Conservation (phyloP, 352 stramenopile species). For the Phytopythium sindhum region DNA sequence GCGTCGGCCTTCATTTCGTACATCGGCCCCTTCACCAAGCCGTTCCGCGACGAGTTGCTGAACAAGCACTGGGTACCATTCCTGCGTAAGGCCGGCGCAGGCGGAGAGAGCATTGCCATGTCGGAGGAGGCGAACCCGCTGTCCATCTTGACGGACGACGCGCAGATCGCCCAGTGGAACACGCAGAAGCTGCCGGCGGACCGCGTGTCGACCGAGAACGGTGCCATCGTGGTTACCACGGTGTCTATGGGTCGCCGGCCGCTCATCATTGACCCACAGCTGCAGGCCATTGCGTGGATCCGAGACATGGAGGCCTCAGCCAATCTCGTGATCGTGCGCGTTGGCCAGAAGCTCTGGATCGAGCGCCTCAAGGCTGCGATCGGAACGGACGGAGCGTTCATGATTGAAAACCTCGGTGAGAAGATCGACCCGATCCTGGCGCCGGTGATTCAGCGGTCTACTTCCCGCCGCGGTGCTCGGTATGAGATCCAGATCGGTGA, state of each 20-base stretch:
- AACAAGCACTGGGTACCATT: slow-evolving; percentile 92
- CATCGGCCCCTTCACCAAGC: slow-evolving; percentile 94
- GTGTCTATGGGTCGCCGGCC: slow-evolving; percentile 88
- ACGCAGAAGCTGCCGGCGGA: slow-evolving; percentile 91
- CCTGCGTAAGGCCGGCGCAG: slow-evolving; percentile 75
- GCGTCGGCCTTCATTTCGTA: slow-evolving; percentile 95
- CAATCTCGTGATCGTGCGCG: slow-evolving; percentile 93
- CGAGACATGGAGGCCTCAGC: slow-evolving; percentile 89
- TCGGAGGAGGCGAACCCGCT: slow-evolving; percentile 88
- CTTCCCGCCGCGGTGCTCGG: slow-evolving; percentile 89
- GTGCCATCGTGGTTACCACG: slow-evolving; percentile 90
- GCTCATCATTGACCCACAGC: slow-evolving; percentile 92
- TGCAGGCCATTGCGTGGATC: slow-evolving; percentile 94
- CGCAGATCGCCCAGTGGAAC: slow-evolving; percentile 93
- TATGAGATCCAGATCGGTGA: slow-evolving; percentile 95
- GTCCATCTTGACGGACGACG: slow-evolving; percentile 89
- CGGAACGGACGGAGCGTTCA: slow-evolving; percentile 88
- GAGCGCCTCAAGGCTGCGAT: slow-evolving; percentile 93
- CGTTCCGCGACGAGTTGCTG: slow-evolving; percentile 92
- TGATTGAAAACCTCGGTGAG: slow-evolving; percentile 95
- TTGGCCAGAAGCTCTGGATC: slow-evolving; percentile 94
- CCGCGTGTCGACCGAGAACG: slow-evolving; percentile 93
- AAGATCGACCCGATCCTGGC: slow-evolving; percentile 93
- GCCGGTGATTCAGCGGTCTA: slow-evolving; percentile 93
- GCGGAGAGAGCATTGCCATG: slow-evolving; percentile 88